Percentiles rank a stretch among this genome's conserved stretches.
Evolutionary conservation across 257 asterid genomes (phyloP).

Genomic region (Solanum peruvianum): DNA sequence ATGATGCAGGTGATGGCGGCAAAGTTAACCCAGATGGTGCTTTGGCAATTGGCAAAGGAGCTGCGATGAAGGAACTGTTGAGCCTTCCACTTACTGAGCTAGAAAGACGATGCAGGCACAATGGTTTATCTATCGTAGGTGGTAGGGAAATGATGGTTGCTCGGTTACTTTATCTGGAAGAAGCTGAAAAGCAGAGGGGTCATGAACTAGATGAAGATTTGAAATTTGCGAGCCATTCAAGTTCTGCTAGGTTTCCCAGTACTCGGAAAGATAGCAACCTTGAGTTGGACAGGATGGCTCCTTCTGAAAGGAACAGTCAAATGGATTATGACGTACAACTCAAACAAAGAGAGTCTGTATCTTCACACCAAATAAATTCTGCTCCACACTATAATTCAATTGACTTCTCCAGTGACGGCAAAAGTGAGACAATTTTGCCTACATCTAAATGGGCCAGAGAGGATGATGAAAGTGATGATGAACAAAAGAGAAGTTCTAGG

Average conservation of each 20-base stretch:
- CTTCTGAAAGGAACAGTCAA: conserved; percentile 32
- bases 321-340: conserved; percentile 30
- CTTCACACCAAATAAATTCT: conserved; percentile 18
- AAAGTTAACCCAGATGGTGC: conserved; percentile 73
- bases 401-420: conserved; percentile 28
- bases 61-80: conserved; percentile 73
- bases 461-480: conserved; percentile 73
- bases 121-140: conserved; percentile 80
- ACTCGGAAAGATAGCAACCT: conserved; percentile 33
- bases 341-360: conserved; percentile 28
- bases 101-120: conserved; percentile 88
- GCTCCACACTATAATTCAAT: conserved; percentile 18
- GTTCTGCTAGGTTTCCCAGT: conserved; percentile 38
- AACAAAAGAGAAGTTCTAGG: conserved; percentile 39
- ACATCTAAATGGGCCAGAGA: conserved; percentile 93
- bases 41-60: conserved; percentile 88
- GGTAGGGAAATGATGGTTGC: conserved; percentile 96
- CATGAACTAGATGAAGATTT: conserved; percentile 61
- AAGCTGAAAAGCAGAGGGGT: conserved; percentile 81
- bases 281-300: conserved; percentile 35
- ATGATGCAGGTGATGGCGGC: conserved; percentile 29
- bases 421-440: conserved; percentile 55
- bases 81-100: conserved; percentile 68
- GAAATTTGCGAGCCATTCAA: conserved; percentile 49
- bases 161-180: conserved; percentile 80